Conservation (phyloP, 2,329 filamentous ascomycete species). For the Pseudogymnoascus sp. region DNA sequence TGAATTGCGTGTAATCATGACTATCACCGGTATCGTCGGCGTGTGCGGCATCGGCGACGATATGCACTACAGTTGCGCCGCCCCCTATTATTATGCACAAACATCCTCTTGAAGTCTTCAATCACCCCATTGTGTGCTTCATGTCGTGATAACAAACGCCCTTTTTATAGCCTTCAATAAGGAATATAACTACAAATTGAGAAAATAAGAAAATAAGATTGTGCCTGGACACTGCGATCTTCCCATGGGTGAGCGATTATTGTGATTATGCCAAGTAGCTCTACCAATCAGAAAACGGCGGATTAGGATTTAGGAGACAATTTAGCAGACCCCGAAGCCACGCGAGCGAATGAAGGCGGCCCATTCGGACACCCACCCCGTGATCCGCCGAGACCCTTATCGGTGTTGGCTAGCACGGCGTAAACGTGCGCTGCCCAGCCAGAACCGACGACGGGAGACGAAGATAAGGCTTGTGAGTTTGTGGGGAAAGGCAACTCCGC, state of each 20-base stretch:
- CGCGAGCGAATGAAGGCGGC: not conserved
- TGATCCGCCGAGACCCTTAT: constrained; percentile 4
- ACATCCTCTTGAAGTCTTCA: not conserved
- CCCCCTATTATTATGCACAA: not conserved
- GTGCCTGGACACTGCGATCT: not conserved
- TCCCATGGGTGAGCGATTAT: constrained; percentile 4
- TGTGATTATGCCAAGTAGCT: not conserved
- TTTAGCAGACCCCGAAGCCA: not conserved
- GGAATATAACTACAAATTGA: not conserved
- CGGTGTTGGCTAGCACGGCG: not conserved
- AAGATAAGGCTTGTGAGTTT: constrained; percentile 7
- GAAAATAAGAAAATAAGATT: not conserved
- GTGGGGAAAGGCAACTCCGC: constrained; percentile 7
- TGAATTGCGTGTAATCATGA: not conserved
- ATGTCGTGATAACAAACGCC: not conserved
- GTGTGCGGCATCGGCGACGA: not conserved
- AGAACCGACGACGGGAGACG: not conserved
- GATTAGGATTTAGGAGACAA: not conserved
- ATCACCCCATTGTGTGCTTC: not conserved
- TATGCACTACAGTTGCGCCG: not conserved
- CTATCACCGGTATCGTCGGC: not conserved
- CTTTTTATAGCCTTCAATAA: not conserved
- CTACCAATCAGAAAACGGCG: not conserved
- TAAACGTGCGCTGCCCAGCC: not conserved
- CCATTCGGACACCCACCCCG: constrained; percentile 2